A percentile compares a stretch with the other conserved stretches of the same genome.
Conservation (phyloP, 495 filamentous ascomycete species). For the Platismatia glauca region DNA sequence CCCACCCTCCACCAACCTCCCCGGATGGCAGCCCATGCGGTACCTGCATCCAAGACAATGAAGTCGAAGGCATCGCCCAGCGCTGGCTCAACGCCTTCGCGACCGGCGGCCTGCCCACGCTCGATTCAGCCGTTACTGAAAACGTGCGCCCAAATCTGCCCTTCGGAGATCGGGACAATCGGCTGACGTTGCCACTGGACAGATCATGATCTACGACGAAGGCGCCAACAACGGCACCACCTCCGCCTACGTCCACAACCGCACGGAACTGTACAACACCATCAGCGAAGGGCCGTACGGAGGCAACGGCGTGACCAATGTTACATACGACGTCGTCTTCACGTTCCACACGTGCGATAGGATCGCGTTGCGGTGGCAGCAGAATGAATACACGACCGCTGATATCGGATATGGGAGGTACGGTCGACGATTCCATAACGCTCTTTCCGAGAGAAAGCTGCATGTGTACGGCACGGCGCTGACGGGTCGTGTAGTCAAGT, state of each 20-base stretch:
- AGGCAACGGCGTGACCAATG: conserved; percentile 15
- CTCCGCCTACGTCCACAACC: conserved; percentile 11
- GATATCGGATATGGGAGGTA: conserved; percentile 19
- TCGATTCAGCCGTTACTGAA: conserved; percentile 12
- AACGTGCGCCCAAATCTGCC: background rate
- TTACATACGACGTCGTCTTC: conserved; percentile 19
- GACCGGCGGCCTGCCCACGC: conserved; percentile 11
- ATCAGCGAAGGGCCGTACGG: conserved; percentile 13
- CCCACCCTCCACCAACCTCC: background rate
- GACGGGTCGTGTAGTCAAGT: conserved; percentile 1
- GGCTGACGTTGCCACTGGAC: background rate
- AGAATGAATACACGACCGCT: conserved; percentile 14
- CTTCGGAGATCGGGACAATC: background rate
- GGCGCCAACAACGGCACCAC: conserved; percentile 16
- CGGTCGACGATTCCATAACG: background rate
- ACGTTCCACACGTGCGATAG: conserved; percentile 19
- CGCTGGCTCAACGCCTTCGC: conserved; percentile 20
- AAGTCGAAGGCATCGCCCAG: conserved; percentile 12
- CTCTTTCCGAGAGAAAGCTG: background rate
- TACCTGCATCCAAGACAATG: conserved; percentile 11
- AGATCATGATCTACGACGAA: conserved; percentile 19
- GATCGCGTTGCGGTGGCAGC: conserved; percentile 18
- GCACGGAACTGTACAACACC: conserved; percentile 12
- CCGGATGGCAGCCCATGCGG: background rate
- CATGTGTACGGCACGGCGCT: background rate